phyloP scores from a whole-genome alignment of 2,329 filamentous ascomycete genomes.

The Periconia digitata region DNA sequence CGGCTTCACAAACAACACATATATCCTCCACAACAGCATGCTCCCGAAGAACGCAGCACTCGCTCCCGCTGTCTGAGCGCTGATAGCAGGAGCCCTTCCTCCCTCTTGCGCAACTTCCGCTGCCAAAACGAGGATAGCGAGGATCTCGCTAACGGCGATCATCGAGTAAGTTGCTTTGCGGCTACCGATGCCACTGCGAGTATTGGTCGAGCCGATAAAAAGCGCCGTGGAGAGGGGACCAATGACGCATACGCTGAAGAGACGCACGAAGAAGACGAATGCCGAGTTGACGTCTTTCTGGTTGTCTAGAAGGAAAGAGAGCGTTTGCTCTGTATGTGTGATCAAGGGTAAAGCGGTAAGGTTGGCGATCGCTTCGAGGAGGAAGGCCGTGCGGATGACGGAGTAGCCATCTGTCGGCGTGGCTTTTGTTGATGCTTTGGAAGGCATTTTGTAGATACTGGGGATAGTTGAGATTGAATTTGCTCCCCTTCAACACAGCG shows the following conservation, averaged over 20 bases:
- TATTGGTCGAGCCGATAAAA: slow-evolving; percentile 23
- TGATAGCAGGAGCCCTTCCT: slow-evolving; percentile 21
- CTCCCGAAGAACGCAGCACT: slow-evolving; percentile 22
- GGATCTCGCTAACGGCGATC: slow-evolving; percentile 22
- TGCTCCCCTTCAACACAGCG: no score
- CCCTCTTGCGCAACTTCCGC: slow-evolving; percentile 20
- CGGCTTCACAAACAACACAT: slow-evolving; percentile 24
- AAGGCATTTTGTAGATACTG: no score
- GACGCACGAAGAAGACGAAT: slow-evolving; percentile 24
- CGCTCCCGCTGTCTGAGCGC: slow-evolving; percentile 15
- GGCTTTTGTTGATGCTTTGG: slow-evolving; percentile 7
- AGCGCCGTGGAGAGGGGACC: slow-evolving; percentile 27
- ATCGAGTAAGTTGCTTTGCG: slow-evolving; percentile 25
- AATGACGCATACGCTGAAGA: slow-evolving; percentile 25
- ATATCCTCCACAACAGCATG: slow-evolving; percentile 28
- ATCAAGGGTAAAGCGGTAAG: slow-evolving; percentile 29
- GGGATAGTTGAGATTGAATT: no score
- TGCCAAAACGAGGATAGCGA: slow-evolving; percentile 21
- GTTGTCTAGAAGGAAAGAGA: slow-evolving; percentile 22
- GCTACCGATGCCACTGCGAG: slow-evolving; percentile 27
- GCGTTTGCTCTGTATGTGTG: slow-evolving; percentile 22
- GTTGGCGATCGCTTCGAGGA: slow-evolving; percentile 28
- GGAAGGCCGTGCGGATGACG: slow-evolving; percentile 29
- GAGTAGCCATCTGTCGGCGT: slow-evolving; percentile 8
- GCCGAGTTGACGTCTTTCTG: slow-evolving; percentile 24